These are phyloP conservation scores for Rhodosporidiobolus sp. DNA, from an alignment of 768 basidiomycete species.

Conservation along the genomic window DNA sequence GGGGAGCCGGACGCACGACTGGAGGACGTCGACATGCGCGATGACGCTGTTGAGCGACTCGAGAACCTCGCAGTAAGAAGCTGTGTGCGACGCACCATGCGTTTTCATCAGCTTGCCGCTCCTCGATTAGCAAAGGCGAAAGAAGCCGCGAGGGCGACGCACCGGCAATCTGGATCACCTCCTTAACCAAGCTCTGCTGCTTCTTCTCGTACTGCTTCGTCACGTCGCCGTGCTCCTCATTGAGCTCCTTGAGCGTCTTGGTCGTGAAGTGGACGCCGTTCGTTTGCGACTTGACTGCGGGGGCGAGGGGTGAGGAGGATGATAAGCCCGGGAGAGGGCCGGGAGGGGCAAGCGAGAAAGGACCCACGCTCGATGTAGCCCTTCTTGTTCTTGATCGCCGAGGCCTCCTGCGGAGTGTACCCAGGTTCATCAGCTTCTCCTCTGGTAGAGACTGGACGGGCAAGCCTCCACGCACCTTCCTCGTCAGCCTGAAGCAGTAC, in stretches of 20 bases:
- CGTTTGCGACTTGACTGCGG: constrained; percentile 66
- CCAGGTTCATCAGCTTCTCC: neutral
- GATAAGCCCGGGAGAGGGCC: neutral
- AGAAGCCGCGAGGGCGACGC: constrained; percentile 44
- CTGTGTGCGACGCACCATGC: constrained; percentile 51
- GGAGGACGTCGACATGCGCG: constrained; percentile 85
- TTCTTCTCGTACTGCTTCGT: constrained; percentile 67
- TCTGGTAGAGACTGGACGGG: neutral
- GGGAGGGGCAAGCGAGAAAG: neutral
- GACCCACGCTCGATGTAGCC: constrained; percentile 74
- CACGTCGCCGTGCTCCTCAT: constrained; percentile 67
- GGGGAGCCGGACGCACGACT: constrained; percentile 53
- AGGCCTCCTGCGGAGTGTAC: constrained; percentile 64
- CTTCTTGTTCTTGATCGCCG: constrained; percentile 61
- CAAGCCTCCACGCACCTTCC: constrained; percentile 63
- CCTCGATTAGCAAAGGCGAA: neutral
- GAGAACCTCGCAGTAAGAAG: constrained; percentile 84
- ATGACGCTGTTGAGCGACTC: constrained; percentile 77
- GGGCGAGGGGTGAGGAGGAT: neutral
- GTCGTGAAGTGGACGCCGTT: constrained; percentile 88
- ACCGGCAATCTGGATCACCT: constrained; percentile 91
- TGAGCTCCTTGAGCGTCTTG: constrained; percentile 63
- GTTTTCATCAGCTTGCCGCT: no score
- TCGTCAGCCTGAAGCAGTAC: constrained; percentile 88
- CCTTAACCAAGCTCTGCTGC: constrained; percentile 80